These are phyloP conservation scores for Thelonectria olida DNA, from an alignment of 2,329 filamentous ascomycete genomes.

Conservation along the genomic window DNA sequence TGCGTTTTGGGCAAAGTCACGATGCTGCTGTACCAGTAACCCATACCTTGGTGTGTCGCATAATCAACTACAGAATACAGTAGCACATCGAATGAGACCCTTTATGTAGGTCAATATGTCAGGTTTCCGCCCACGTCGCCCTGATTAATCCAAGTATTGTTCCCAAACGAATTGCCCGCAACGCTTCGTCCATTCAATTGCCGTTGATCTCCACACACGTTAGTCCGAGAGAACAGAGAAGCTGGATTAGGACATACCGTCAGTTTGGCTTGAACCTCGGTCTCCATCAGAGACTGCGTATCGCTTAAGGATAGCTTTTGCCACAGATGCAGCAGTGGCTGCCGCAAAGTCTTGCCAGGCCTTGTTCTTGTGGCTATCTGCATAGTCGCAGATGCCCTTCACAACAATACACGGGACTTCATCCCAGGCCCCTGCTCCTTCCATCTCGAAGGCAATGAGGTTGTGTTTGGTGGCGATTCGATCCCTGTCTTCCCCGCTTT, in stretches of 20 bases:
- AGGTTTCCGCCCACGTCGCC: not conserved
- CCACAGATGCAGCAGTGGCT: slow-evolving; percentile 10
- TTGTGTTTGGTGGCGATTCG: not conserved
- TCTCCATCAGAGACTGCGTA: not conserved
- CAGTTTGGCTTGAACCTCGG: not conserved
- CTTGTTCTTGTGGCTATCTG: slow-evolving; percentile 18
- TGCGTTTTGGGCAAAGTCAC: slow-evolving; percentile 2
- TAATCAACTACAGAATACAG: not conserved
- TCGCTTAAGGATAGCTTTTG: slow-evolving; percentile 1
- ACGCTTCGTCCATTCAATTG: not conserved
- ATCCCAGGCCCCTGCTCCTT: slow-evolving; percentile 18
- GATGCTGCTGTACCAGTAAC: not conserved
- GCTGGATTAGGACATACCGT: not conserved
- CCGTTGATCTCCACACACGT: not conserved
- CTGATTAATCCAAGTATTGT: not conserved
- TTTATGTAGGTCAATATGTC: not conserved
- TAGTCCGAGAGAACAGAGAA: not conserved
- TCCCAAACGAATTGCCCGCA: not conserved
- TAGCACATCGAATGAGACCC: not conserved
- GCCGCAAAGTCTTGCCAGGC: slow-evolving; percentile 12
- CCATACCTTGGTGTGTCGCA: not conserved
- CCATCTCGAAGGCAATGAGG: slow-evolving; percentile 20
- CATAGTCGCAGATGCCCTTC: slow-evolving; percentile 17
- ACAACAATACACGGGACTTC: slow-evolving; percentile 10
- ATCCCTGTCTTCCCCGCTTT: slow-evolving; percentile 33